Conservation (phyloP, 805 yeast genomes). For the Yamadazyma sp. region DNA sequence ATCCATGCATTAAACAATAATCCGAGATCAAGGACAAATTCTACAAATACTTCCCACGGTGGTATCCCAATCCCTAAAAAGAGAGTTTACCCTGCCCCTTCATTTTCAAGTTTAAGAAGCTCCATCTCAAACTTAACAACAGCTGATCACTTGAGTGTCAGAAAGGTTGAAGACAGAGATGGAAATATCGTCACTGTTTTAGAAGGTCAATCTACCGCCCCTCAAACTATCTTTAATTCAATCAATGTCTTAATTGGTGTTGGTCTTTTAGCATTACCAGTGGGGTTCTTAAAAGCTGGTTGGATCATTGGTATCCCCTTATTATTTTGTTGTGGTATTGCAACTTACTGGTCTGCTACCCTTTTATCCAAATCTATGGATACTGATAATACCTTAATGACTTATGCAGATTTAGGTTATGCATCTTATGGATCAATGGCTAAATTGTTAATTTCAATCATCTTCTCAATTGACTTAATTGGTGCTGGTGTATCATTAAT, state of each 20-base stretch:
- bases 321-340: conserved; percentile 55
- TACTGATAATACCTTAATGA: conserved; percentile 74
- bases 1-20: conserved; percentile 21
- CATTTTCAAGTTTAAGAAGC: conserved; percentile 43
- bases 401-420: conserved; percentile 86
- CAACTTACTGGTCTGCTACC: conserved; percentile 76
- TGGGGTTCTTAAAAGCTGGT: conserved; percentile 63
- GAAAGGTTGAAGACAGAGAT: conserved; percentile 64
- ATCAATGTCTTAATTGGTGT: conserved; percentile 68
- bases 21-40: conserved; percentile 27
- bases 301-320: conserved; percentile 63
- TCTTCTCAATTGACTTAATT: conserved; percentile 73
- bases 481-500: conserved; percentile 82
- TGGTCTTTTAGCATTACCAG: conserved; percentile 64
- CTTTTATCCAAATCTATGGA: conserved; percentile 73
- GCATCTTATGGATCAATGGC: conserved; percentile 82
- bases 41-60: conserved; percentile 2
- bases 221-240: conserved; percentile 76
- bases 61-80: conserved; percentile 26
- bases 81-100: conserved; percentile 33
- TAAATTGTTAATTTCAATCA: conserved; percentile 64
- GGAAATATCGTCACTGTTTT: conserved; percentile 70
- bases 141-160: conserved; percentile 52
- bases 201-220: conserved; percentile 78
- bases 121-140: conserved; percentile 33